phyloP scores from a whole-genome alignment of 768 basidiomycete genomes.

The Tremella mesenterica region DNA sequence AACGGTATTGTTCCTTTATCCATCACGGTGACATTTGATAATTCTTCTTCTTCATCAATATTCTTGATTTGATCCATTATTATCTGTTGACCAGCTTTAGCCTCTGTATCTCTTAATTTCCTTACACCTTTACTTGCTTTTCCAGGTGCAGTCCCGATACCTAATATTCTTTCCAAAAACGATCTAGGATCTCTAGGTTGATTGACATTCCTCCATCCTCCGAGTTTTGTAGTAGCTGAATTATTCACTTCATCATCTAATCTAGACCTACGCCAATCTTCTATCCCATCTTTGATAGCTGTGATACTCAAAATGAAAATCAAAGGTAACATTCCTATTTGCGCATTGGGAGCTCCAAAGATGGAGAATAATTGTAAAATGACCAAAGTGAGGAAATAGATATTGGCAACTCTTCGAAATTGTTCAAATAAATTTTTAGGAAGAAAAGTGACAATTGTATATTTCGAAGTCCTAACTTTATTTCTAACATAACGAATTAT shows the following conservation, averaged over 20 bases:
- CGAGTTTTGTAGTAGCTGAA: constrained; percentile 80
- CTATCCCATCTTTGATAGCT: constrained; percentile 88
- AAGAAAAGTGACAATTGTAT: constrained; percentile 79
- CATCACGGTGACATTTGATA: constrained; percentile 7
- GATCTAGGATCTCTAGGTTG: constrained; percentile 66
- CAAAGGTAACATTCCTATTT: constrained; percentile 74
- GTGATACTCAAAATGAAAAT: constrained; percentile 80
- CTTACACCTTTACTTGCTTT: constrained; percentile 68
- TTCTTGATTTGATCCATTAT: constrained; percentile 50
- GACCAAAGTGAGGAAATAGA: constrained; percentile 81
- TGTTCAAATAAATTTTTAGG: constrained; percentile 94
- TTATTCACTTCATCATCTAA: constrained; percentile 94
- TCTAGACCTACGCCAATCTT: constrained; percentile 81
- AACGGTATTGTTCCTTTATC: constrained; percentile 41
- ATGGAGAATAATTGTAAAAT: constrained; percentile 80
- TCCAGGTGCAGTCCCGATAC: constrained; percentile 45
- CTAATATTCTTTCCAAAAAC: constrained; percentile 66
- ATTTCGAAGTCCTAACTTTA: constrained; percentile 90
- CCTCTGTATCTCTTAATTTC: constrained; percentile 74
- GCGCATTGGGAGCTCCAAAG: constrained; percentile 77
- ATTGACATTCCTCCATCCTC: constrained; percentile 84
- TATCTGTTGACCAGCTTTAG: constrained; percentile 54
- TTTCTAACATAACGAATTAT: constrained; percentile 72
- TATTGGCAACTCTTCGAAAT: constrained; percentile 82
- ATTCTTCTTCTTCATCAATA: constrained; percentile 18